Evolutionary conservation across 371 early-diverging fungal genomes (phyloP).

Genomic region (Saksenaea oblongispora): DNA sequence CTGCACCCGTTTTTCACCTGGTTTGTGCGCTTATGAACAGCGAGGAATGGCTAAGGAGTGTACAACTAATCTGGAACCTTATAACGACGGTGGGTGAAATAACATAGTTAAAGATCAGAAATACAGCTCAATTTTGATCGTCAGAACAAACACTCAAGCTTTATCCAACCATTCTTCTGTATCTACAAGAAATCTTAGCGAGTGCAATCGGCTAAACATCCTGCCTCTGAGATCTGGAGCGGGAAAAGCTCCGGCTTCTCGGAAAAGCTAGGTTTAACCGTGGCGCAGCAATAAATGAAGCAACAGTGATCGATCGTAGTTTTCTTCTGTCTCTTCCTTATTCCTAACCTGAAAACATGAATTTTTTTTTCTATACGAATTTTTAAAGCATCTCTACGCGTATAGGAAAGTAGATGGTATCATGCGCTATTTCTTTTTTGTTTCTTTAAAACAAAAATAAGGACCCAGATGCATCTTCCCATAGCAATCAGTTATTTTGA

Average conservation of each 20-base stretch:
- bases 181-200: neutral
- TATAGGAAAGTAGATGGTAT: too few species aligned
- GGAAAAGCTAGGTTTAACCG: neutral
- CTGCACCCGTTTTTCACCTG: constrained; percentile 1
- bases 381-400: neutral
- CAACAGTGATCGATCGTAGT: neutral
- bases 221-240: neutral
- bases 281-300: constrained; percentile 3
- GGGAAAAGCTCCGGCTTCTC: neutral
- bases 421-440: neutral
- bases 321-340: neutral
- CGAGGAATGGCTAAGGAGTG: neutral
- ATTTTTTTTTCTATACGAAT: neutral
- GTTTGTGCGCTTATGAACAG: neutral
- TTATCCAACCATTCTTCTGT: neutral
- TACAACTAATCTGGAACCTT: neutral
- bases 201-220: too few species aligned
- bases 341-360: neutral
- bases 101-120: too few species aligned
- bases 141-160: neutral
- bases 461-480: neutral
- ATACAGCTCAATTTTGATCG: neutral
- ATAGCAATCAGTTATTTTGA: neutral
- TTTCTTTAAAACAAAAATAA: neutral
- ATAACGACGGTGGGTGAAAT: neutral